Evolutionary conservation across 768 basidiomycete species (phyloP), one percentile per base, ranked within the genome.

Genomic region (Austroboletus festivus): DNA sequence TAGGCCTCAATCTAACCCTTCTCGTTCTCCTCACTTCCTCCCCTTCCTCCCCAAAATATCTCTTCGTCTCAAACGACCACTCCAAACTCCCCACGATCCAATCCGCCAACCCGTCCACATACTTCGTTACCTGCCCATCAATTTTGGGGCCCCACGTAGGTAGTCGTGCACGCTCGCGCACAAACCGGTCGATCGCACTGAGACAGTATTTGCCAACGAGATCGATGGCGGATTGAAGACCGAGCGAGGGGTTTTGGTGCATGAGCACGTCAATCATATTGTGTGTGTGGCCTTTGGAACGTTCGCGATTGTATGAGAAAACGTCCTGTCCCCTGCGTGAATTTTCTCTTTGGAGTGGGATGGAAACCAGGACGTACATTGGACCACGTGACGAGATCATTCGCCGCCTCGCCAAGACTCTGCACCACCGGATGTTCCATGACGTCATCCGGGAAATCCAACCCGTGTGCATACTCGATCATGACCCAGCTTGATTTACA

Each of bases 181-280:
- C 60, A 63, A 84, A 83, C 23, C 71, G 64, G 53, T 79, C 73
- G 49, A 84, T 77, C 19, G 78, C 75, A 56, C 73, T 70, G 49
- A 69, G 67, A 64, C 83, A 87, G 4, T 84, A 71, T 10, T 79
- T 73, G 12, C 83, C 86, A 47, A 86, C 78, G 52, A 75, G 76
- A 61, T 86, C 78, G 23, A 88, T 64, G 4, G 86, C 85, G 28
- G 73, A 68, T 52, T 87, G 84, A 9, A 88, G 67, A 30, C 70
- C 71, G 42, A 82, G 70, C 4, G 74, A 77, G n/a, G n/a, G n/a
- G 44, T 80, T 77, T 50, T 81, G 71, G 38, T 73, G 68, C 82
- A 84, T 86, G 53, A 86, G 73, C 43, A 87, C 81, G n/a, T 74
- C 70, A 46, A 89, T 75, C 76, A 87, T 83, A 62, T 89, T 87